Evolutionary conservation across 2,329 filamentous ascomycete genomes (phyloP), one percentile per base, ranked within the genome.

Genomic region (Dactylellina cionopaga): DNA sequence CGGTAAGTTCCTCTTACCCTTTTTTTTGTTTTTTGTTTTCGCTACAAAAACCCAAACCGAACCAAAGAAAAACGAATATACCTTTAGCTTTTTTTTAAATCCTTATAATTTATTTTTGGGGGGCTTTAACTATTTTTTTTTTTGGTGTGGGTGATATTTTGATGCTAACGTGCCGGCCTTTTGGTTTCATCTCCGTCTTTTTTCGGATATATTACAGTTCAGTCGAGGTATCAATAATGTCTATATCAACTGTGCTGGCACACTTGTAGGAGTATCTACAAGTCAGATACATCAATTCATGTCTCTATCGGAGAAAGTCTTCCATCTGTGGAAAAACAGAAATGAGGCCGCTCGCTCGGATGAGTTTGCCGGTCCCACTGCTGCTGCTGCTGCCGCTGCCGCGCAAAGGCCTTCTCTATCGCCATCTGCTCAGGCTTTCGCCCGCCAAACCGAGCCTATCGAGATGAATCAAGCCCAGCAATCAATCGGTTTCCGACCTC

Each of bases 171-270:
- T 6, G 11, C 17, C 9, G 15, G 39, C 5, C 17, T 43, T 43
- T 19, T 5, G 17, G 9, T 22, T 43, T 19, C 17, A 19, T 2
- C 25, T 31, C 19, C 19, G 25, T 13, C 43, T 47, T 13, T 25
- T 24, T 11, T 47, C 19, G 29, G 10, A 6, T 47, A 24, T 13
- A 10, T 2, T 41, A 47, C 29, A 66, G 62, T 66, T 66, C 27
- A 43, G 43, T 11, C 29, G 49, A 17, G 43, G 43, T 29, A 33
- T 58, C 6, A 66, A 58, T 25, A 66, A 66, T 29, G 33, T 66
- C 31, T 58, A 66, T 43, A 66, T 66, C 29, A 66, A 66, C 35
- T 66, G 62, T 51, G 62, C 62, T 1, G 62, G 62, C 17, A 66
- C 62, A 13, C 39, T 66, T 22, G 62, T 66, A 46, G 62, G 62